These are phyloP conservation scores for Apophysomyces variabilis DNA, from an alignment of 371 early-diverging fungal genomes.

Conservation along the genomic window DNA sequence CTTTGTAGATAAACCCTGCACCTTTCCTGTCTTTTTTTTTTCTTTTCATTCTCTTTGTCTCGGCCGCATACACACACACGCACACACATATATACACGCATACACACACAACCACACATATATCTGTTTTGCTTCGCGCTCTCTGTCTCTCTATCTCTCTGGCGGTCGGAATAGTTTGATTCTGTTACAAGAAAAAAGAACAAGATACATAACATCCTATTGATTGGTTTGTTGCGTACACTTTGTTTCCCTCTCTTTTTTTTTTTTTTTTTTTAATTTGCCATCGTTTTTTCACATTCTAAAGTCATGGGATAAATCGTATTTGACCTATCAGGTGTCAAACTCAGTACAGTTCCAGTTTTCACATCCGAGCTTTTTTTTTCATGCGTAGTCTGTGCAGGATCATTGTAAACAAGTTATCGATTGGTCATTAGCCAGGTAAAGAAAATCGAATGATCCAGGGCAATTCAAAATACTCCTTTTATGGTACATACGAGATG, in stretches of 20 bases:
- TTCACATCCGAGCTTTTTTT: background rate
- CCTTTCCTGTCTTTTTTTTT: background rate
- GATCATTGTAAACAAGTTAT: background rate
- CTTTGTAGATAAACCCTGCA: background rate
- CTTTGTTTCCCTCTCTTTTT: background rate
- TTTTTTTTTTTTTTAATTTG: background rate
- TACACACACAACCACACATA: too few relatives aligned
- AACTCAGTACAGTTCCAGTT: background rate
- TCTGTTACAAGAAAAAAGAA: background rate
- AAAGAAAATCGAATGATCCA: conserved; percentile 1
- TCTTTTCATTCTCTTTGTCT: background rate
- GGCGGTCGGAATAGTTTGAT: background rate
- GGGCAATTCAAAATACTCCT: background rate
- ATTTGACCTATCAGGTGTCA: conserved; percentile 6
- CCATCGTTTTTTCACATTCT: conserved; percentile 7
- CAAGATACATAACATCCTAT: too few relatives aligned
- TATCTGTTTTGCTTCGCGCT: background rate
- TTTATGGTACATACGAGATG: too few relatives aligned
- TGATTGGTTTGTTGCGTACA: background rate
- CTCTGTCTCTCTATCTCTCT: background rate
- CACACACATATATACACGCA: too few relatives aligned
- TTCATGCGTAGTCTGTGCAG: conserved; percentile 9
- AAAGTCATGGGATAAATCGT: conserved; percentile 2
- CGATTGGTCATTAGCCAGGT: background rate
- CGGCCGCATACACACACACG: too few relatives aligned